phyloP scores from a whole-genome alignment of 148 eudicot species.

The Rhododendron simsii region DNA sequence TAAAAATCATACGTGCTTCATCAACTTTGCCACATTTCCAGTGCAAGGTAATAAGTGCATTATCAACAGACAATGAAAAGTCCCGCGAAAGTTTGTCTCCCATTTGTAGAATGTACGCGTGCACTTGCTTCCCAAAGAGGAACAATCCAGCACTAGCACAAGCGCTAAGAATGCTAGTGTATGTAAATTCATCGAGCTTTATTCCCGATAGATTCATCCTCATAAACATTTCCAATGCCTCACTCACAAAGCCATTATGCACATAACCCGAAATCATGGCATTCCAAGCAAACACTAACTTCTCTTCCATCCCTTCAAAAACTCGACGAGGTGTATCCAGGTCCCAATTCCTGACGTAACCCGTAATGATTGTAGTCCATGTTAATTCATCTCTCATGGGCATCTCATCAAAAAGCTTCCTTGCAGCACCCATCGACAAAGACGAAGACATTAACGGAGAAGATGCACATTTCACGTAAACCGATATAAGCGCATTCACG shows the following conservation, averaged over 20 bases:
- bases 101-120: conserved; percentile 43
- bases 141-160: conserved; percentile 48
- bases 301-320: conserved; percentile 35
- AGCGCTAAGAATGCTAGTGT: conserved; percentile 50
- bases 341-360: conserved; percentile 49
- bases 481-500: conserved; percentile 48
- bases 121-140: conserved; percentile 44
- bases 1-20: conserved; percentile 45
- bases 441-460: conserved; percentile 26
- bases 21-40: conserved; percentile 39
- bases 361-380: conserved; percentile 62
- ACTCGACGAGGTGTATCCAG: conserved; percentile 36
- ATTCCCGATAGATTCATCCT: conserved; percentile 37
- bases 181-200: conserved; percentile 49
- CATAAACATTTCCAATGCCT: conserved; percentile 43
- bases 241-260: conserved; percentile 37
- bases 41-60: conserved; percentile 54
- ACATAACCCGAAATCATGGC: conserved; percentile 52
- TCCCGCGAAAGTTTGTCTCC: conserved; percentile 24
- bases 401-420: conserved; percentile 53
- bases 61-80: conserved; percentile 35
- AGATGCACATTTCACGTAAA: conserved; percentile 50
- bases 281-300: conserved; percentile 54
- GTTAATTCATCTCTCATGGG: conserved; percentile 45
- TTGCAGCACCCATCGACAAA: conserved; percentile 35